Base-by-base conservation (phyloP, 345 rosid species). In the Arabidopsis suecica region DNA sequence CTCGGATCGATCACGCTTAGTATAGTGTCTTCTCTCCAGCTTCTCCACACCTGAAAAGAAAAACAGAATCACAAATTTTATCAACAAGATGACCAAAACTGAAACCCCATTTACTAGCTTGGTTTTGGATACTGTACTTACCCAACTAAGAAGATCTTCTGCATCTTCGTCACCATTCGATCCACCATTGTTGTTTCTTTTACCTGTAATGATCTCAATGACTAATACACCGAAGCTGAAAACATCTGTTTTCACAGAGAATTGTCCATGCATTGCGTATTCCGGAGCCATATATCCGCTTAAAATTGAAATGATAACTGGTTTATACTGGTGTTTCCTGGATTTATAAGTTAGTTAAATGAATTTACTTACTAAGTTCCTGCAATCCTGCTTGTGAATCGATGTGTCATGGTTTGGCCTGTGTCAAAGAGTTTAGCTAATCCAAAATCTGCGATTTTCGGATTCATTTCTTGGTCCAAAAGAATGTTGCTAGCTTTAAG, bases 391-490 rank as follows among this genome's bases (percentile, higher is more conserved):
- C 33, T 73, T 6, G 87, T 84, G 63, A 82, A 82, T 20, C 63
- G 80, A 38, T 79, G 69, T 48, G 80, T 77, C 18, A 18, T 34
- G 2, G 74, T 76, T 74, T 82, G 82, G 34, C 51, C 73, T 12
- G 74, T 62, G 7, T 73, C 81, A 67, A 84, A 81, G 2, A 81
- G 76, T 22, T 85, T 85, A 22, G 88, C 88, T 62, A 80, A 79
- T 41, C 93, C 93, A 58, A 88, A 88, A 55, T 88, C 93, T 2
- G 88, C 86, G 3, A 88, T 86, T 50, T 86, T 84, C 0, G 90
- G 88, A 49, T 82, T 86, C 88, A 88, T 83, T 1, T 79, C 80
- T 12, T 42, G 28, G 42, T 84, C 90, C 36, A 86, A 45, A 45
- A 86, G 68, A 23, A 88, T 77, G 44, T 86, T 88, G 61, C 93